These are phyloP conservation scores for Thalia dealbata DNA, from an alignment of 176 grass and related monocot genomes.

Conservation along the genomic window DNA sequence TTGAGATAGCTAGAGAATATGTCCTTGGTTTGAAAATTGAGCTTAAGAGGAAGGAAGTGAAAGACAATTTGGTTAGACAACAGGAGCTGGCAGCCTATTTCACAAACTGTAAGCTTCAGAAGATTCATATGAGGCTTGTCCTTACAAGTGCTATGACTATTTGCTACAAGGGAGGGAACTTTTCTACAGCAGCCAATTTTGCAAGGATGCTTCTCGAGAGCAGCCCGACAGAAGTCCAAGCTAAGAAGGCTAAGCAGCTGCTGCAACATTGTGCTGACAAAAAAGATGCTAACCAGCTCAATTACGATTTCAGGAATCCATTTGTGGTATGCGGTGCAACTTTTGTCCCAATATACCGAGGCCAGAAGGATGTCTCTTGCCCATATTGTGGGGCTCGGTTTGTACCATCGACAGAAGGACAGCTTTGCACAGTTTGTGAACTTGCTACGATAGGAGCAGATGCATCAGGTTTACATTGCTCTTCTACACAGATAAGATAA, in stretches of 20 bases:
- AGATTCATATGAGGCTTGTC: conserved; percentile 69
- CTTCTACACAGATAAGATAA: conserved; percentile 72
- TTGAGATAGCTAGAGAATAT: conserved; percentile 86
- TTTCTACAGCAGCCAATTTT: conserved; percentile 59
- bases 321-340: conserved; percentile 85
- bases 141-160: conserved; percentile 63
- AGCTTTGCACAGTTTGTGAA: conserved; percentile 82
- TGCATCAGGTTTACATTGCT: conserved; percentile 73
- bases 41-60: conserved; percentile 74
- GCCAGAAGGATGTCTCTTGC: conserved; percentile 83
- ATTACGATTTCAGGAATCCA: conserved; percentile 89
- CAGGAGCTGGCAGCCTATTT: conserved; percentile 79
- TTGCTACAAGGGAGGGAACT: conserved; percentile 64
- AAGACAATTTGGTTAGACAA: conserved; percentile 34
- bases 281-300: conserved; percentile 44
- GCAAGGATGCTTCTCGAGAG: conserved; percentile 82
- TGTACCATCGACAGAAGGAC: conserved; percentile 49
- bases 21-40: conserved; percentile 85
- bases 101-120: conserved; percentile 86
- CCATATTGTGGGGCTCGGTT: conserved; percentile 69
- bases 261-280: conserved; percentile 44
- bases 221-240: conserved; percentile 55
- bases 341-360: conserved; percentile 79
- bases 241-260: conserved; percentile 72
- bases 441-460: conserved; percentile 58